A percentile compares a stretch with the other conserved stretches of the same genome.
These are phyloP conservation scores for Telopea speciosissima DNA, from an alignment of 177 flowering plant species.

Conservation along the genomic window DNA sequence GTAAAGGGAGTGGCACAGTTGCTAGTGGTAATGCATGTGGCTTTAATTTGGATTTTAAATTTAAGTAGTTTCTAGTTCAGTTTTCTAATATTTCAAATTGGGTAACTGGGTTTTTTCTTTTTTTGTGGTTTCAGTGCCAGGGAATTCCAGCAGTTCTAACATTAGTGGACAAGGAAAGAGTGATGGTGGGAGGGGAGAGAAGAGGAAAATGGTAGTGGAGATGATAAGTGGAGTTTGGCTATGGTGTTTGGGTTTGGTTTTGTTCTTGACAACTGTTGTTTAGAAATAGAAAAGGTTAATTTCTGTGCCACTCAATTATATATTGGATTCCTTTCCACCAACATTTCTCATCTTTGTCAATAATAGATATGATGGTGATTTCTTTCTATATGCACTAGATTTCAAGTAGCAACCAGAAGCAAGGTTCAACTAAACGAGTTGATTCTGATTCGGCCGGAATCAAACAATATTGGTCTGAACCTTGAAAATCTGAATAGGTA, in stretches of 20 bases:
- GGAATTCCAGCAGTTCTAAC: slow-evolving; percentile 6
- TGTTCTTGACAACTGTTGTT: slow-evolving; percentile 9
- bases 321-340: too few relatives aligned
- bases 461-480: too few relatives aligned
- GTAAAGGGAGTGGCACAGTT: slow-evolving; percentile 13
- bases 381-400: too few relatives aligned
- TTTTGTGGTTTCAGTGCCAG: slow-evolving; percentile 1
- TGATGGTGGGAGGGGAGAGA: slow-evolving; percentile 30
- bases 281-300: not conserved
- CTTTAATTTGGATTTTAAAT: too few relatives aligned
- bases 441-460: too few relatives aligned
- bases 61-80: too few relatives aligned
- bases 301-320: too few relatives aligned
- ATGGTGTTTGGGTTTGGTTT: slow-evolving; percentile 24
- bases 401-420: too few relatives aligned
- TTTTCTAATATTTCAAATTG: not conserved
- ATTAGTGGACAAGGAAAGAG: slow-evolving; percentile 20
- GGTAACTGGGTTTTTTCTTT: not conserved
- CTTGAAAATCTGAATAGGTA: too few relatives aligned
- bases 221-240: slow-evolving; percentile 25
- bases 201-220: slow-evolving; percentile 22
- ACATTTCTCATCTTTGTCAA: too few relatives aligned
- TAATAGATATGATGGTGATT: too few relatives aligned
- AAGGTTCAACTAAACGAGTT: too few relatives aligned
- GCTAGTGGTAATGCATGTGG: slow-evolving; percentile 4